Evolutionary conservation across 108 stramenopile species (phyloP), one percentile per base, ranked within the genome.

Genomic region (Skeletonema costatum): DNA sequence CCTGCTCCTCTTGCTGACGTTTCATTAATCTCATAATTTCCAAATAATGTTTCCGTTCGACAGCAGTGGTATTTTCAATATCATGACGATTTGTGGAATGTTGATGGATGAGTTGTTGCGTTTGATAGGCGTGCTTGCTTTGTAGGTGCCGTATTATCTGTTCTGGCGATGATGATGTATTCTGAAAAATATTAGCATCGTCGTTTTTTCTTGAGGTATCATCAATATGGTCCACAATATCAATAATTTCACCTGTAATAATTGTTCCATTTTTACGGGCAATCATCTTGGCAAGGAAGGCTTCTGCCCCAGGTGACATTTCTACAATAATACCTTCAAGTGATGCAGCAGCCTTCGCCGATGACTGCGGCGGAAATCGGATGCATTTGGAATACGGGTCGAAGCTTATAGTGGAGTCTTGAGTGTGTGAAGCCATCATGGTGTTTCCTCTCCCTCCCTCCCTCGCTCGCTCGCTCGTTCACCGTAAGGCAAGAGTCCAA

Each of bases 271-370:
- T 56, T 1, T 56, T 56, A 56, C 53, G 19, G n/a, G 19, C 53
- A 6, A 56, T 29, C 7, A 56, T 56, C 7, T 56, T 56, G 25
- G 53, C 25, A 56, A 56, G n/a, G 53, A 56, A 56, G 8, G 53
- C 53, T 29, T 56, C 53, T 56, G 53, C 53, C 9, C 53, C 53
- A 29, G 53, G 53, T 56, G 53, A 56, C 53, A 56, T 56, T 21
- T 56, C 53, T 56, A 56, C 53, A 56, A 56, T 56, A 25, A 56
- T 6, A 25, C 53, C 53, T 11, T 56, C 5, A 25, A 56, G 53
- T 21, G 53, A n/a, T 29, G 53, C 44, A 46, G 3, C 44, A 36
- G 35, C 35, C 39, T 41, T 12, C 4, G 44, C 14, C 11, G 41
- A 42, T 17, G 19, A 51, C 14, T 46, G 7, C 44, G 44, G 11